These are phyloP conservation scores for Pestalotiopsis fici DNA, from an alignment of 2,329 filamentous ascomycete genomes.

Conservation along the genomic window DNA sequence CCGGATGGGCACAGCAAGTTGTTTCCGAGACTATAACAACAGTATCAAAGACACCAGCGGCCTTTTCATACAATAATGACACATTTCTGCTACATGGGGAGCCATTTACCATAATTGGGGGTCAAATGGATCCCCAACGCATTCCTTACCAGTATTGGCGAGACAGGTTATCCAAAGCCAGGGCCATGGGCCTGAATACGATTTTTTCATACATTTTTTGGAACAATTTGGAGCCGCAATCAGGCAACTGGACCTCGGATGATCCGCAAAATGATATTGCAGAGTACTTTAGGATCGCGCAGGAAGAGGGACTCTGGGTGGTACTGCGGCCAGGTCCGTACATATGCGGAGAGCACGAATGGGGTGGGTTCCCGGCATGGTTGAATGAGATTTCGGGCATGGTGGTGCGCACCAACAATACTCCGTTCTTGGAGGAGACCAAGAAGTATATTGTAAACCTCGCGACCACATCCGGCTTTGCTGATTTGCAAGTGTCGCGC, in stretches of 20 bases:
- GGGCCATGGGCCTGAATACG: conserved; percentile 50
- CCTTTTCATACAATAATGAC: conserved; percentile 7
- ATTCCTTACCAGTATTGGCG: conserved; percentile 48
- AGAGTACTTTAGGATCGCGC: conserved; percentile 45
- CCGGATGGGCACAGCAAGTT: not conserved
- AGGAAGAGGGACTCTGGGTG: conserved; percentile 46
- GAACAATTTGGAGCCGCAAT: conserved; percentile 46
- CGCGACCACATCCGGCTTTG: conserved; percentile 31
- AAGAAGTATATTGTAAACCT: conserved; percentile 38
- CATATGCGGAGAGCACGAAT: conserved; percentile 49
- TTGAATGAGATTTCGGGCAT: conserved; percentile 39
- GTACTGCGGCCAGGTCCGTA: conserved; percentile 49
- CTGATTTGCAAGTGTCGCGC: conserved; percentile 35
- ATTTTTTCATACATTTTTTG: conserved; percentile 54
- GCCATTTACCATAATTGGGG: conserved; percentile 39
- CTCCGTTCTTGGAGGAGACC: conserved; percentile 37
- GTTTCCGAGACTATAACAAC: not conserved
- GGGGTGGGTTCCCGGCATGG: conserved; percentile 50
- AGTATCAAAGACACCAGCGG: not conserved
- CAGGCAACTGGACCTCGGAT: conserved; percentile 35
- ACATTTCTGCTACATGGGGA: conserved; percentile 6
- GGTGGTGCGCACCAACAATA: conserved; percentile 41
- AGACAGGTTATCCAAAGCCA: conserved; percentile 42
- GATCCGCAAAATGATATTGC: conserved; percentile 47
- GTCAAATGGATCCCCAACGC: conserved; percentile 52